A percentile compares a stretch with the other conserved stretches of the same genome.
phyloP scores from a whole-genome alignment of 306 rosid species.

The Cucurbita maxima region DNA sequence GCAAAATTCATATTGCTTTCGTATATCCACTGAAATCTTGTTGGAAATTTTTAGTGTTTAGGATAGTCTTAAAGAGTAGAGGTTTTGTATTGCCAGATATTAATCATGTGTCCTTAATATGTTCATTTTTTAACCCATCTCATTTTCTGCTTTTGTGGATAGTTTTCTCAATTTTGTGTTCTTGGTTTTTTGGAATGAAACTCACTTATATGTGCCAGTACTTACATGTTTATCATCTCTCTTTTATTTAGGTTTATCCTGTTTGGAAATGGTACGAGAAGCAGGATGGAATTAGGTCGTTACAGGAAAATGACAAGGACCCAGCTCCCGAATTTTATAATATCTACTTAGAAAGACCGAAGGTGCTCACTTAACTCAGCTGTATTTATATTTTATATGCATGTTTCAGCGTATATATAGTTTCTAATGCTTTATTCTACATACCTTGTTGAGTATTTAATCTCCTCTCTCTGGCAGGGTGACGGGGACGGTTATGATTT shows the following conservation, averaged over 20 bases:
- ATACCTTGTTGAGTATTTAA: background rate
- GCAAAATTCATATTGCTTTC: background rate
- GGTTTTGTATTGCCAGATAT: background rate
- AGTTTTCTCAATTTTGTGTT: background rate
- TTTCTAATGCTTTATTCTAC: background rate
- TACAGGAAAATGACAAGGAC: conserved; percentile 79
- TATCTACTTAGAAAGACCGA: conserved; percentile 94
- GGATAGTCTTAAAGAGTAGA: background rate
- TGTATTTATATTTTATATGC: conserved; percentile 8
- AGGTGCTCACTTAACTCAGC: conserved; percentile 39
- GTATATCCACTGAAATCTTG: background rate
- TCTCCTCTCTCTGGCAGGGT: conserved; percentile 39
- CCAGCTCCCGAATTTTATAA: conserved; percentile 99
- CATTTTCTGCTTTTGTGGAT: background rate
- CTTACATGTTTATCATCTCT: background rate
- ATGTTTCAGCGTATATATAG: background rate
- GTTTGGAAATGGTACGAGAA: conserved; percentile 99
- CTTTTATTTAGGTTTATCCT: conserved; percentile 65
- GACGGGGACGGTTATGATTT: conserved; percentile 95
- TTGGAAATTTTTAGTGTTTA: background rate
- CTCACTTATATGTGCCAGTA: background rate
- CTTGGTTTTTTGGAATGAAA: background rate
- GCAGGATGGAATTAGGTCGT: conserved; percentile 94
- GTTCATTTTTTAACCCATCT: background rate
- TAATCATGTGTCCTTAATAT: background rate